Conservation (phyloP, 352 stramenopile species). For the Phytopythium litorale region DNA sequence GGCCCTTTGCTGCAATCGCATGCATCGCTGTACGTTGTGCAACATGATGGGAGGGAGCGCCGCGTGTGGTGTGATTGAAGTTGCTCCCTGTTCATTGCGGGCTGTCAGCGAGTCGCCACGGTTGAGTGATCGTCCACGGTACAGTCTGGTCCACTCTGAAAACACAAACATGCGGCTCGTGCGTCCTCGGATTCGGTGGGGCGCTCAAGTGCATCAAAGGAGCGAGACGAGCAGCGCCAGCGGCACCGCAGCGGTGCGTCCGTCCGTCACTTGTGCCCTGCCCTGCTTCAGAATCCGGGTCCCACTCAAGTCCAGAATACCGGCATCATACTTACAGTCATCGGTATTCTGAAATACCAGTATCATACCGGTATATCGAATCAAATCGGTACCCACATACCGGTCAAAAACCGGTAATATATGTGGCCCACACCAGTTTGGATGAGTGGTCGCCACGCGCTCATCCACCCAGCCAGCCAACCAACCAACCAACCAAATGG, state of each 20-base stretch:
- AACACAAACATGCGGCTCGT: not conserved
- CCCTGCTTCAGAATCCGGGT: no score
- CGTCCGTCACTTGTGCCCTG: no score
- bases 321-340: no score
- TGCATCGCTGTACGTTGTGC: not conserved
- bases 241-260: no score
- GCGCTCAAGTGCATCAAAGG: not conserved
- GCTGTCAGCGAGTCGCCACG: not conserved
- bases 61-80: constrained; percentile 6
- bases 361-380: no score
- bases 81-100: not conserved
- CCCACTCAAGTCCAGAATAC: no score
- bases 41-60: not conserved
- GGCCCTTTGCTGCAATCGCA: not conserved
- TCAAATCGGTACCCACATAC: no score
- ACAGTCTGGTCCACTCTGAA: no score
- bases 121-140: not conserved
- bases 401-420: no score
- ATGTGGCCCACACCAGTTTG: no score
- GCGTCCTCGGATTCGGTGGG: not conserved
- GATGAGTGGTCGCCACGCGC: constrained; percentile 2
- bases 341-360: no score
- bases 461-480: constrained; percentile 23
- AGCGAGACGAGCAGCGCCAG: no score
- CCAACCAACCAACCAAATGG: constrained; percentile 42